These are phyloP conservation scores for Fraxinus xanthoxyloides DNA, from an alignment of 305 asterid genomes.

Conservation along the genomic window DNA sequence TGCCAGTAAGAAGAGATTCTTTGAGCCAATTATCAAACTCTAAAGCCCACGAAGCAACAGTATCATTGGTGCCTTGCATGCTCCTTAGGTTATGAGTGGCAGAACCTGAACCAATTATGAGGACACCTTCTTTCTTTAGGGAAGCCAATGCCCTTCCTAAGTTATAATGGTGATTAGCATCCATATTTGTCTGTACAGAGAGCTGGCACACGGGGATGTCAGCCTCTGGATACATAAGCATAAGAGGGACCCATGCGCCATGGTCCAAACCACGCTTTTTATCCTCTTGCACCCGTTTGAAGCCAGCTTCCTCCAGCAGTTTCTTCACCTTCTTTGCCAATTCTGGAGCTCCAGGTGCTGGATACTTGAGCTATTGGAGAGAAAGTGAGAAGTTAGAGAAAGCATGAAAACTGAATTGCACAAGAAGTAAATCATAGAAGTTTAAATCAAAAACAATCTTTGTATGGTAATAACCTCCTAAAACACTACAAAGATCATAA, in stretches of 20 bases:
- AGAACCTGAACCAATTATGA: constrained; percentile 76
- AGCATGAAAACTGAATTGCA: neutral
- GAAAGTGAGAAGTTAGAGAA: neutral
- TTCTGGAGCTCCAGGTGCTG: constrained; percentile 80
- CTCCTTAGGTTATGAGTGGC: constrained; percentile 66
- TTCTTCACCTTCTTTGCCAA: constrained; percentile 63
- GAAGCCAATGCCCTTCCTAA: constrained; percentile 71
- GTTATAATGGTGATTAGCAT: constrained; percentile 70
- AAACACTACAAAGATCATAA: neutral
- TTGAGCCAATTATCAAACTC: constrained; percentile 74
- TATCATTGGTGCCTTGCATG: constrained; percentile 22
- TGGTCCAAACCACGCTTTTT: constrained; percentile 78
- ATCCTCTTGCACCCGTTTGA: constrained; percentile 51
- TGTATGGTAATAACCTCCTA: neutral
- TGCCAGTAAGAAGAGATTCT: constrained; percentile 65
- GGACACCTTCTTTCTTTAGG: constrained; percentile 76
- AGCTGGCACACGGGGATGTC: constrained; percentile 88
- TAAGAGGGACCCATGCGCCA: constrained; percentile 91
- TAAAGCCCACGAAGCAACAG: constrained; percentile 62
- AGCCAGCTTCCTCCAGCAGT: constrained; percentile 52
- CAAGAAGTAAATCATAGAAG: neutral
- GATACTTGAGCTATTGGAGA: constrained; percentile 64
- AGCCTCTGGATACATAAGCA: constrained; percentile 87
- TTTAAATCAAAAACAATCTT: neutral
- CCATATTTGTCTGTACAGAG: constrained; percentile 61